Conservation (phyloP, 2,329 filamentous ascomycete genomes). For the Talaromyces verruculosus region DNA sequence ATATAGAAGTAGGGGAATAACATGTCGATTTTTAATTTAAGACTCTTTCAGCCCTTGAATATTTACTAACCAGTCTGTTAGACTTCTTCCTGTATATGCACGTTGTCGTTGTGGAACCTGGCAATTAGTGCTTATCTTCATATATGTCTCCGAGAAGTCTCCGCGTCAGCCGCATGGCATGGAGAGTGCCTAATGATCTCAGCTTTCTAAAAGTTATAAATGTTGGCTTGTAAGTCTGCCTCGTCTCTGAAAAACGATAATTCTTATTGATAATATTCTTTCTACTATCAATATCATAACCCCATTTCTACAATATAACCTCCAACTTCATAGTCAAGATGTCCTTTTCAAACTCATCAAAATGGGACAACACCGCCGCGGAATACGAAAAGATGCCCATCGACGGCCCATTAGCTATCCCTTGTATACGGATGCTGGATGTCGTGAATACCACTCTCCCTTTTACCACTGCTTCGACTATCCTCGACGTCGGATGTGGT, state of each 20-base stretch:
- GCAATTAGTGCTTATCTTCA: background rate
- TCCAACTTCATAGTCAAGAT: background rate
- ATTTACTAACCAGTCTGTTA: background rate
- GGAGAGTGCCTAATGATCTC: background rate
- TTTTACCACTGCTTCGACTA: conserved; percentile 10
- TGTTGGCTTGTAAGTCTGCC: background rate
- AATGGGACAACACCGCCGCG: conserved; percentile 14
- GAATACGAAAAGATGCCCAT: conserved; percentile 13
- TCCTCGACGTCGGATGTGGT: conserved; percentile 16
- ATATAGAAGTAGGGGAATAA: background rate
- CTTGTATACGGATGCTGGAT: conserved; percentile 11
- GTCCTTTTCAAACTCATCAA: background rate
- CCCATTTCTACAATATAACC: background rate
- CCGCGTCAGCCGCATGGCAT: background rate
- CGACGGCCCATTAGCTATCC: background rate
- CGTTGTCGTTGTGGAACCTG: background rate
- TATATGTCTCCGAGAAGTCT: conserved; percentile 1
- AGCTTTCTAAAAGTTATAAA: background rate
- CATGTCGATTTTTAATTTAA: background rate
- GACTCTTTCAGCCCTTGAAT: background rate
- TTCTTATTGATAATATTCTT: background rate
- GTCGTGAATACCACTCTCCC: background rate
- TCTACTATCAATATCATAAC: background rate
- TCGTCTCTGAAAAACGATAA: background rate
- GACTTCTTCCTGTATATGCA: background rate